Conservation (phyloP, 2,329 filamentous ascomycete species). For the Stachybotrys echinatus region DNA sequence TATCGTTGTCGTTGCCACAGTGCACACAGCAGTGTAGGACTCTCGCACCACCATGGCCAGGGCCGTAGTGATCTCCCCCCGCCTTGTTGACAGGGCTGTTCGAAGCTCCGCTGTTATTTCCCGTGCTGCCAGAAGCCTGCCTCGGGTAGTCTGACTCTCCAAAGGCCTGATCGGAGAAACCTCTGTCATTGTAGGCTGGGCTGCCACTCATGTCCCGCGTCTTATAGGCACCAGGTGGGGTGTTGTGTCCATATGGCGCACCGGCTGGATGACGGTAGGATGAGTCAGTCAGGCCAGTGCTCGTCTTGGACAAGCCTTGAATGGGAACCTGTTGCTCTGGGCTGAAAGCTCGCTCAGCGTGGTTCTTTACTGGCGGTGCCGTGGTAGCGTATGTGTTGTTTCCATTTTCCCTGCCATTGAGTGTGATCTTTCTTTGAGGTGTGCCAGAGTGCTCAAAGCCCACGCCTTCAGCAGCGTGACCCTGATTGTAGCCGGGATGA, state of each 20-base stretch:
- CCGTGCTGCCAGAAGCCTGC: no score
- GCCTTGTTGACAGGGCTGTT: not conserved
- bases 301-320: not conserved
- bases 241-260: no score
- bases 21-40: conserved; percentile 1
- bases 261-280: not conserved
- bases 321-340: not conserved
- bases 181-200: no score
- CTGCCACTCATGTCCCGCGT: no score
- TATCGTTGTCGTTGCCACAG: conserved; percentile 1
- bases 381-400: not conserved
- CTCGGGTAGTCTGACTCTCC: no score
- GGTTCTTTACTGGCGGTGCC: not conserved
- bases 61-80: not conserved
- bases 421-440: no score
- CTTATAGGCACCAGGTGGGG: no score
- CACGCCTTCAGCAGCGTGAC: no score
- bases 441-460: no score
- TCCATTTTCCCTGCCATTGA: not conserved
- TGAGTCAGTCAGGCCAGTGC: not conserved
- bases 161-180: no score
- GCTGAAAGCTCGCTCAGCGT: not conserved
- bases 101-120: no score
- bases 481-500: no score
- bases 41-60: not conserved